Percentiles rank a stretch among this genome's conserved stretches.
phyloP scores from a whole-genome alignment of 306 rosid genomes.

The Styphnolobium japonicum region DNA sequence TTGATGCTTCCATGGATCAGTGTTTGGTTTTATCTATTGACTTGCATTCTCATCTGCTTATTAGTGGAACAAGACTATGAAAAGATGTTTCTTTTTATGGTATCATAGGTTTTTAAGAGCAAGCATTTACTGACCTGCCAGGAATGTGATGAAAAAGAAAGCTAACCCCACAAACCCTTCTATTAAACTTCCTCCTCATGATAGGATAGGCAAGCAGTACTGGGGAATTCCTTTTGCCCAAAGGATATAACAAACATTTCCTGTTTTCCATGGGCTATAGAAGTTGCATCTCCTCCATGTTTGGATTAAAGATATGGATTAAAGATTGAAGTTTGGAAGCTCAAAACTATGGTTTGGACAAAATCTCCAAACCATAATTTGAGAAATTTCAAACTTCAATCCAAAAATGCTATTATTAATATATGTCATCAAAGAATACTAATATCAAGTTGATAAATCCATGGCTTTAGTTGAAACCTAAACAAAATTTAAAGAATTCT shows the following conservation, averaged over 20 bases:
- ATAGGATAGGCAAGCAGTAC: neutral
- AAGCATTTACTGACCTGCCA: conserved; percentile 40
- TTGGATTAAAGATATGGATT: too few relatives aligned
- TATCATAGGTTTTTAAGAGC: conserved; percentile 28
- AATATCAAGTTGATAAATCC: too few relatives aligned
- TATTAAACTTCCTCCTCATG: neutral
- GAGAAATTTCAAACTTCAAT: too few relatives aligned
- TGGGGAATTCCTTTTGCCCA: neutral
- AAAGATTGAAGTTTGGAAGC: too few relatives aligned
- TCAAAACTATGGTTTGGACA: too few relatives aligned
- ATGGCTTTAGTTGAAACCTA: too few relatives aligned
- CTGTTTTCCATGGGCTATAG: neutral
- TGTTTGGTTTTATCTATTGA: neutral
- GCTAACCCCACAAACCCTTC: conserved; percentile 28
- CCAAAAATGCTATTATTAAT: too few relatives aligned
- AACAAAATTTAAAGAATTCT: too few relatives aligned
- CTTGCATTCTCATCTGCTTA: neutral
- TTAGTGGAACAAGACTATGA: conserved; percentile 31
- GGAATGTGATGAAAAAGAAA: conserved; percentile 62
- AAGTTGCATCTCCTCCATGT: too few relatives aligned
- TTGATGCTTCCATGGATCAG: neutral
- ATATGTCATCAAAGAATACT: too few relatives aligned
- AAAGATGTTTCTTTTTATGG: conserved; percentile 35
- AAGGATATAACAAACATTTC: neutral
- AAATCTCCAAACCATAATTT: too few relatives aligned